Conservation (phyloP, 768 basidiomycete species). For the Boletellus emodensis region DNA sequence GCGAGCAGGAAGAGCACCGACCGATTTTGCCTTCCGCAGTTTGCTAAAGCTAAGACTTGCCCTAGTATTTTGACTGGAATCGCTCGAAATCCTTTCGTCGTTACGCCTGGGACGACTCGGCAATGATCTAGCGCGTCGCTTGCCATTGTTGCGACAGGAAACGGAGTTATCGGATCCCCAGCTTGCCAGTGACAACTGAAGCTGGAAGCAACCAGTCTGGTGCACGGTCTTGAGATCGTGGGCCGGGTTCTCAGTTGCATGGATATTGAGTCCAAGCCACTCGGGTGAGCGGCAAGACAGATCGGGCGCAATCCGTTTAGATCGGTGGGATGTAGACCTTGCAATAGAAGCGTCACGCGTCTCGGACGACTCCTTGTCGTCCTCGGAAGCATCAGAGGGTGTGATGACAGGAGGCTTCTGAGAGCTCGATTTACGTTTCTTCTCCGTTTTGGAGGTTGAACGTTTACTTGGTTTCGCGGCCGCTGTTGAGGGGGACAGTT, state of each 20-base stretch:
- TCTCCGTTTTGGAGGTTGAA: constrained; percentile 1
- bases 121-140: background rate
- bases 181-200: background rate
- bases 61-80: background rate
- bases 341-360: background rate
- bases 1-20: background rate
- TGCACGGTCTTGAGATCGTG: background rate
- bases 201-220: background rate
- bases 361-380: constrained; percentile 12
- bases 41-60: background rate
- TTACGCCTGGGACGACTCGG: background rate
- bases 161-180: background rate
- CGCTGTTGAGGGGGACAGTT: background rate
- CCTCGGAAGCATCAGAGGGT: constrained; percentile 21
- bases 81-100: background rate
- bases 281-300: background rate
- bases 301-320: constrained; percentile 11
- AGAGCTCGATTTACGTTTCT: constrained; percentile 23
- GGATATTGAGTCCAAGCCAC: background rate
- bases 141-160: background rate
- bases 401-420: constrained; percentile 18
- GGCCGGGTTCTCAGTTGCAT: background rate
- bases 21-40: background rate
- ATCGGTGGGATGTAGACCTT: constrained; percentile 3
- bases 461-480: background rate